Conservation (phyloP, 1,284 basidiomycete species). For the Moesziomyces sp. region DNA sequence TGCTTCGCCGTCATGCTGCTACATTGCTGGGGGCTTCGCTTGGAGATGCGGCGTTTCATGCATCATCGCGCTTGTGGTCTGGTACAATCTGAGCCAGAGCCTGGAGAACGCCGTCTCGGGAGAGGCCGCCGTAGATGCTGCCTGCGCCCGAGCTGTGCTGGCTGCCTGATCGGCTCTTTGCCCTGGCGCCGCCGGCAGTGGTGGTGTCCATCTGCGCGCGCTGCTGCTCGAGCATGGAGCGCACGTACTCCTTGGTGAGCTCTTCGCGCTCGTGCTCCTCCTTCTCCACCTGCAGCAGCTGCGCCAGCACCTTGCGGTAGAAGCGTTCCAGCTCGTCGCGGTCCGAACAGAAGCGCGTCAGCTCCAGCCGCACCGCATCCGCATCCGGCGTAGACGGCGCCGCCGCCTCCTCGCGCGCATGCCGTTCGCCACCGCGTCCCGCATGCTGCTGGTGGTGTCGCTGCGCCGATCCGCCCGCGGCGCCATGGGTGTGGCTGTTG, state of each 20-base stretch:
- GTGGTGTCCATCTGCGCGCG: not conserved
- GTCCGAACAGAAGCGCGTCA: conserved; percentile 56
- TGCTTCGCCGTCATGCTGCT: not conserved
- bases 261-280: conserved; percentile 22
- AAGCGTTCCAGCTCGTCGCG: conserved; percentile 49
- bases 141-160: conserved; percentile 1
- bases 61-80: not conserved
- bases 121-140: not conserved
- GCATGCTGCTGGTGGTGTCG: conserved; percentile 7
- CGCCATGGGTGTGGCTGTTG: conserved; percentile 42
- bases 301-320: conserved; percentile 47
- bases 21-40: too few species aligned
- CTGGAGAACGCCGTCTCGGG: conserved; percentile 1
- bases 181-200: not conserved
- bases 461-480: not conserved
- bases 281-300: conserved; percentile 36
- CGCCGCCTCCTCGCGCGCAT: not conserved
- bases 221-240: conserved; percentile 12
- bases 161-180: conserved; percentile 24
- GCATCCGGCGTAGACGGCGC: conserved; percentile 29
- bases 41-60: not conserved
- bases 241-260: conserved; percentile 16
- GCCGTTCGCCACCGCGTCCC: not conserved
- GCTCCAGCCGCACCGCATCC: conserved; percentile 49
- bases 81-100: conserved; percentile 5